These are phyloP conservation scores for Hypomyces rosellus DNA, from an alignment of 2,329 filamentous ascomycete species.

Conservation along the genomic window DNA sequence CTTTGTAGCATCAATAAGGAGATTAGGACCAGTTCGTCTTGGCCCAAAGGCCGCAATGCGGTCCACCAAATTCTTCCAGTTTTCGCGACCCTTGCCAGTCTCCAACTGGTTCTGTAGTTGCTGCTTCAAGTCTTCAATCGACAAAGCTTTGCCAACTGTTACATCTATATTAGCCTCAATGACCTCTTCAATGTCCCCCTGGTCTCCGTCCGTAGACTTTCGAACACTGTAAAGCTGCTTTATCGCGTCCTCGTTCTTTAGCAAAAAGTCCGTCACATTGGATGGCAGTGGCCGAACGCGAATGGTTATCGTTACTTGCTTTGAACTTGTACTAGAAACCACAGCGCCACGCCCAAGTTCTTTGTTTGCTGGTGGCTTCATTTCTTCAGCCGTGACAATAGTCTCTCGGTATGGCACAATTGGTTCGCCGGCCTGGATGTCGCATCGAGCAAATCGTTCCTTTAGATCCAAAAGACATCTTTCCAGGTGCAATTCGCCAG, in stretches of 20 bases:
- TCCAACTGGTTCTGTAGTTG: conserved; percentile 65
- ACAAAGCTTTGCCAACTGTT: conserved; percentile 55
- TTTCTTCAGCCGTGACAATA: conserved; percentile 80
- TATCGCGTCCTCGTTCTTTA: conserved; percentile 72
- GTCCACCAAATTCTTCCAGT: conserved; percentile 69
- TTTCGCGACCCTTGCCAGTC: conserved; percentile 63
- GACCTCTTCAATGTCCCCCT: conserved; percentile 22
- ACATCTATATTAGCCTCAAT: conserved; percentile 52
- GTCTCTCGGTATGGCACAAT: conserved; percentile 96
- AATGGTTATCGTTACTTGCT: conserved; percentile 73
- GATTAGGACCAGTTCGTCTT: conserved; percentile 74
- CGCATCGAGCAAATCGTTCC: conserved; percentile 87
- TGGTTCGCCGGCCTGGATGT: conserved; percentile 87
- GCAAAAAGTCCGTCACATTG: conserved; percentile 76
- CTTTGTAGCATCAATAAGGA: conserved; percentile 77
- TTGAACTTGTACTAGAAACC: conserved; percentile 70
- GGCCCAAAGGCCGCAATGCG: conserved; percentile 89
- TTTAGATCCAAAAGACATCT: conserved; percentile 87
- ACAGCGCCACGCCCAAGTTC: conserved; percentile 80
- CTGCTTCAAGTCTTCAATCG: conserved; percentile 68
- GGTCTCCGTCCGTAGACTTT: conserved; percentile 35
- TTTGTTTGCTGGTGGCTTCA: conserved; percentile 81
- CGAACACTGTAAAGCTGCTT: conserved; percentile 72
- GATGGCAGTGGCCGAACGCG: conserved; percentile 72
- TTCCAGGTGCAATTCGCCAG: conserved; percentile 90